These are phyloP conservation scores for Anaeromyces robustus DNA, from an alignment of 192 early-diverging fungal species.

Conservation along the genomic window DNA sequence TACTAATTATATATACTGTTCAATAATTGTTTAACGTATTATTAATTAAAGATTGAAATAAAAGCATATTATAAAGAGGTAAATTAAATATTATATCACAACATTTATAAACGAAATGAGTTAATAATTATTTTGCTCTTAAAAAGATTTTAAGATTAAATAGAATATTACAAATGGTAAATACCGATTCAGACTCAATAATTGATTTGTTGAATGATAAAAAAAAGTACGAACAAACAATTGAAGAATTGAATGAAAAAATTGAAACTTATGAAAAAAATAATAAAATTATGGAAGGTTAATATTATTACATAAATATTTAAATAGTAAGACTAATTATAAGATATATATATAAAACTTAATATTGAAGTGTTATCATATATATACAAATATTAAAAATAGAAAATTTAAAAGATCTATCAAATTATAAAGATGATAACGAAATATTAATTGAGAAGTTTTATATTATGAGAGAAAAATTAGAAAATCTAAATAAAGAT, in stretches of 20 bases:
- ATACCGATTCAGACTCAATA: background rate
- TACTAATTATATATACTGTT: no score
- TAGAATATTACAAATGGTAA: background rate
- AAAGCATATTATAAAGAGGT: background rate
- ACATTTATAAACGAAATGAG: no score
- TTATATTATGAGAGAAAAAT: background rate
- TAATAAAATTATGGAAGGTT: background rate
- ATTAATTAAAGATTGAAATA: background rate
- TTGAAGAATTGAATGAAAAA: background rate
- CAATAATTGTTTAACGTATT: no score
- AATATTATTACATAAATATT: background rate
- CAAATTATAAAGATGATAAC: background rate
- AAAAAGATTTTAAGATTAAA: background rate
- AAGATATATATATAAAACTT: no score
- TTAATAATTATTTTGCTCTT: no score
- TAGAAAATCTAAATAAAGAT: background rate
- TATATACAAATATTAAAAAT: background rate
- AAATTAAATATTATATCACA: no score
- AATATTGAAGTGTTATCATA: no score
- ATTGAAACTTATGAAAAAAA: background rate
- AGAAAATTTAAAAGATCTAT: background rate
- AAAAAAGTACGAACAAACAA: background rate
- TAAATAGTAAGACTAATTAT: no score
- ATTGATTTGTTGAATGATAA: background rate
- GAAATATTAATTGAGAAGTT: background rate